These are phyloP conservation scores for Exsudoporus frostii DNA, from an alignment of 768 basidiomycete genomes.

Conservation along the genomic window DNA sequence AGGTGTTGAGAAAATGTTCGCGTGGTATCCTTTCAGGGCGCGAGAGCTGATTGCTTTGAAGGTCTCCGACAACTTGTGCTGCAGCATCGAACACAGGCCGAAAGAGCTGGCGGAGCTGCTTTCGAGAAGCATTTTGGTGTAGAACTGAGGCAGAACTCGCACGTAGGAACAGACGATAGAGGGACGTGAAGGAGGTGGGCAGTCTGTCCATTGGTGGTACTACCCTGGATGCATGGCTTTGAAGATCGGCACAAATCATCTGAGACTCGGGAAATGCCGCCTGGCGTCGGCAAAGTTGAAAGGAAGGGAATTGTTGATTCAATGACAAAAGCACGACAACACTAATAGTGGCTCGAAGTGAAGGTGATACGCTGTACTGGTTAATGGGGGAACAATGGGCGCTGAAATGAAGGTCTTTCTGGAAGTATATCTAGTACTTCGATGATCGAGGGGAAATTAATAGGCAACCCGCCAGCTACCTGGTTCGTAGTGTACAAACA, in stretches of 20 bases:
- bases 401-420: too few relatives aligned
- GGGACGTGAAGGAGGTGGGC: constrained; percentile 44
- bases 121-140: constrained; percentile 43
- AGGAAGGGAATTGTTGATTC: too few relatives aligned
- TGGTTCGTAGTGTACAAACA: too few relatives aligned
- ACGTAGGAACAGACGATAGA: constrained; percentile 60
- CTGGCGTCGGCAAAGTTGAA: too few relatives aligned
- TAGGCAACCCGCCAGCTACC: too few relatives aligned
- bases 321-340: too few relatives aligned
- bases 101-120: constrained; percentile 46
- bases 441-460: too few relatives aligned
- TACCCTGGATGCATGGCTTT: neutral
- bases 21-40: constrained; percentile 29
- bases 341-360: too few relatives aligned
- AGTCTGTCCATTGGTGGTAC: constrained; percentile 24
- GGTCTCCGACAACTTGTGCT: constrained; percentile 39
- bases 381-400: too few relatives aligned
- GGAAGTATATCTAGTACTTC: too few relatives aligned
- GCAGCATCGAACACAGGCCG: constrained; percentile 55
- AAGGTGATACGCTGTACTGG: too few relatives aligned
- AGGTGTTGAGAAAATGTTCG: constrained; percentile 45
- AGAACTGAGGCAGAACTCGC: constrained; percentile 56
- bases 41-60: constrained; percentile 33
- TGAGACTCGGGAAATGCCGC: too few relatives aligned
- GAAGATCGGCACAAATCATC: constrained; percentile 6